phyloP scores from a whole-genome alignment of 257 asterid species.

The Echites panduratus region DNA sequence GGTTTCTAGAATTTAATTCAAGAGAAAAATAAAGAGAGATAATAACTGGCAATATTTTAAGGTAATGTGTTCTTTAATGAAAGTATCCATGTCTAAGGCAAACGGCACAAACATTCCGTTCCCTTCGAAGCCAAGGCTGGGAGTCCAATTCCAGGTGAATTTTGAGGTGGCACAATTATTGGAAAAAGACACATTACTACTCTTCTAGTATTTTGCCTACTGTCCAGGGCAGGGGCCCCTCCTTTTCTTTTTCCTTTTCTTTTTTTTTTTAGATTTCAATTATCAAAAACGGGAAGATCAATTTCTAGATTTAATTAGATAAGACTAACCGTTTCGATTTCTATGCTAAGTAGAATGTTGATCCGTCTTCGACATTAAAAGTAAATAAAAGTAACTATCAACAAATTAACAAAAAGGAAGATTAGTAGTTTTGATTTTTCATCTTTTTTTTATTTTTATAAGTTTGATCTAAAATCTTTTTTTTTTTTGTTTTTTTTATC shows the following conservation, averaged over 20 bases:
- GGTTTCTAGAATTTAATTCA: neutral
- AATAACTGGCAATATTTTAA: neutral
- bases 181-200: neutral
- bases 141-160: constrained; percentile 6
- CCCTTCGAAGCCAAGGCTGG: constrained; percentile 2
- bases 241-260: neutral
- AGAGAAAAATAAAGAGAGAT: neutral
- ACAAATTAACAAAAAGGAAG: too few relatives aligned
- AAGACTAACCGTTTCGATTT: too few relatives aligned
- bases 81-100: neutral
- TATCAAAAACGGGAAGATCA: too few relatives aligned
- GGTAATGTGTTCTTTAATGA: neutral
- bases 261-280: too few relatives aligned
- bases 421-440: too few relatives aligned
- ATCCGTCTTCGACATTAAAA: too few relatives aligned
- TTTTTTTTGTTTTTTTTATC: too few relatives aligned
- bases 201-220: constrained; percentile 1
- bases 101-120: constrained; percentile 4
- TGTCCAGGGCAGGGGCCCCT: neutral
- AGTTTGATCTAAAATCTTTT: too few relatives aligned
- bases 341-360: too few relatives aligned
- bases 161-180: constrained; percentile 2
- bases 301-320: too few relatives aligned
- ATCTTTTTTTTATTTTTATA: too few relatives aligned
- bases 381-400: too few relatives aligned